These are phyloP conservation scores for Candida smagusa DNA, from an alignment of 1,139 yeast genomes.

Conservation along the genomic window DNA sequence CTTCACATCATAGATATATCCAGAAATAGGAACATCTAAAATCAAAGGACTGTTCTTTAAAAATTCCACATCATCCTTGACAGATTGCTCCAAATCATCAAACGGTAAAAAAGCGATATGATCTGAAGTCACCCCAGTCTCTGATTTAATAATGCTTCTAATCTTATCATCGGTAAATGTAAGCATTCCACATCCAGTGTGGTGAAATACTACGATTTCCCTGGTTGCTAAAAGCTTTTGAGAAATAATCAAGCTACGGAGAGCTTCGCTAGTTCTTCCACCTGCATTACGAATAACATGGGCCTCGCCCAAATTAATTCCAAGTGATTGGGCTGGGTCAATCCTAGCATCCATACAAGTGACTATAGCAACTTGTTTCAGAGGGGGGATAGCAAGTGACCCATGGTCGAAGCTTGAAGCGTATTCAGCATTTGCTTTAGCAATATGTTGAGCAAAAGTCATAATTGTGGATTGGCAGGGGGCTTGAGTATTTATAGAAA, in stretches of 20 bases:
- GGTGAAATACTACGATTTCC: conserved; percentile 40
- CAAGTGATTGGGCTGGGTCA: conserved; percentile 40
- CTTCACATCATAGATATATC: conserved; percentile 38
- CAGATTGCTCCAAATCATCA: conserved; percentile 29
- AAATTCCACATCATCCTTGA: conserved; percentile 31
- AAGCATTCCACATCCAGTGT: conserved; percentile 43
- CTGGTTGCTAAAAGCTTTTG: conserved; percentile 33
- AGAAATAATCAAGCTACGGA: conserved; percentile 38
- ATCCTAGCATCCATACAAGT: conserved; percentile 46
- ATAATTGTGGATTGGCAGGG: conserved; percentile 9
- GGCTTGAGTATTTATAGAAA: background rate
- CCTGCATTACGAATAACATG: conserved; percentile 47
- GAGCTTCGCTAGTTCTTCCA: conserved; percentile 40
- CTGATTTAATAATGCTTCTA: conserved; percentile 22
- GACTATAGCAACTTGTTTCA: conserved; percentile 32
- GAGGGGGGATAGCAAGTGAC: conserved; percentile 34
- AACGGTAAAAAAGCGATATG: conserved; percentile 34
- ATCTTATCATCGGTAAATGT: conserved; percentile 32
- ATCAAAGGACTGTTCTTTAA: conserved; percentile 19
- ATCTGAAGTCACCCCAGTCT: conserved; percentile 27
- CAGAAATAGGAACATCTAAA: conserved; percentile 31
- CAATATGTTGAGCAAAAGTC: conserved; percentile 25
- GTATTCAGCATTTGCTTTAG: conserved; percentile 18
- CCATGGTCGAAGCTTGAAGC: conserved; percentile 21
- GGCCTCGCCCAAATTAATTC: conserved; percentile 41